Evolutionary conservation across 345 rosid genomes (phyloP), one percentile per base, ranked within the genome.

Genomic region (Brassica incana): DNA sequence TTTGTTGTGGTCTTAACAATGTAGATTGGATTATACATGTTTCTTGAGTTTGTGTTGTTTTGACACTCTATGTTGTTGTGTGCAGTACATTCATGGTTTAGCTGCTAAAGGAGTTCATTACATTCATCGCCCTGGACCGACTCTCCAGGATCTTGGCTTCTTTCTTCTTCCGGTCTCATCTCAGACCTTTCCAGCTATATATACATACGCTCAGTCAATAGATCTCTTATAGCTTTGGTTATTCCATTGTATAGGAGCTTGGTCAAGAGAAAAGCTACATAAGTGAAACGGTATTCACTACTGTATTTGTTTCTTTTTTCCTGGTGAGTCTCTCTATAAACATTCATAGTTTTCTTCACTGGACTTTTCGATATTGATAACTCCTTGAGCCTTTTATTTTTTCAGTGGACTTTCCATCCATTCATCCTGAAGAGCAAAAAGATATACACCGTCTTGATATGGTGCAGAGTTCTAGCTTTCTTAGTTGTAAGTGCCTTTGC

Each of bases 341-440:
- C 75, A 72, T 32, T 73, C 14, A 63, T 61, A 4, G 33, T 43
- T 82, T 35, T 62, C 40, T 48, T 45, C n/a, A 1, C 4, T 5
- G 15, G 16, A 14, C 70, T 11, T 50, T 50, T 14, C 50, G 25
- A 36, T 77, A 63, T 15, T 62, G 56, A 80, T 61, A 16, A 16
- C 25, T 27, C 33, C 6, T 45, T 81, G 75, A 36, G 18, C 60
- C 7, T 71, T 40, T 63, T 72, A 16, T 85, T 85, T 50, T 50
- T 36, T 85, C 95, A 93, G 99, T 96, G 99, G 99, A 93, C 97
- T 40, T 93, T 93, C 83, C 97, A 96, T 85, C 99, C 99, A 65
- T 96, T 96, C 87, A 78, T 93, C 84, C 80, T 91, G 81, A 92
- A 96, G 88, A 89, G 88, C 90, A 96, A 91, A 86, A 93, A 87